A percentile compares a stretch with the other conserved stretches of the same genome.
These are phyloP conservation scores for Aspergillus cristatus DNA, from an alignment of 495 filamentous ascomycete genomes.

Conservation along the genomic window DNA sequence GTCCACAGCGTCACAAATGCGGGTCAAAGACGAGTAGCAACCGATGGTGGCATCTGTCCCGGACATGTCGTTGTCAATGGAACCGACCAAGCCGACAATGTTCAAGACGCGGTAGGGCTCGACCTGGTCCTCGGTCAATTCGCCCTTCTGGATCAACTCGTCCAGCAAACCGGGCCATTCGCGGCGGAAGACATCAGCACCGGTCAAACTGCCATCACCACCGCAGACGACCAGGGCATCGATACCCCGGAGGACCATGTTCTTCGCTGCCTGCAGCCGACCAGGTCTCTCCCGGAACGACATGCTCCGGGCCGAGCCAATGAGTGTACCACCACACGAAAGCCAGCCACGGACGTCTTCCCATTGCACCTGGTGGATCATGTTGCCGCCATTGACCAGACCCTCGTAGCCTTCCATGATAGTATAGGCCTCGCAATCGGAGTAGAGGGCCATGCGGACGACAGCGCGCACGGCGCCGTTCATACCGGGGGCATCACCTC, in stretches of 20 bases:
- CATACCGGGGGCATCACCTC: slow-evolving; percentile 97
- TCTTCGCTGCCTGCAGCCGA: slow-evolving; percentile 77
- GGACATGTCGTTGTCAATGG: slow-evolving; percentile 97
- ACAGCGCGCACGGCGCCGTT: slow-evolving; percentile 90
- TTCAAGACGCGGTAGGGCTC: slow-evolving; percentile 72
- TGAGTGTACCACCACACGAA: slow-evolving; percentile 91
- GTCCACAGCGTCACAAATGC: slow-evolving; percentile 92
- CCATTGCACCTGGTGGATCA: slow-evolving; percentile 85
- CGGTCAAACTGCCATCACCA: slow-evolving; percentile 94
- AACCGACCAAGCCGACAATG: slow-evolving; percentile 92
- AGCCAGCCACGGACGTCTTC: slow-evolving; percentile 92
- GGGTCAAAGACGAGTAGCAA: slow-evolving; percentile 82
- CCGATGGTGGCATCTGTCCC: slow-evolving; percentile 97
- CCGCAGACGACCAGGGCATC: slow-evolving; percentile 95
- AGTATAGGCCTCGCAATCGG: slow-evolving; percentile 78
- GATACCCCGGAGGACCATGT: slow-evolving; percentile 85
- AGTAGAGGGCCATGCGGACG: slow-evolving; percentile 81
- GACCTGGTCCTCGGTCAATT: slow-evolving; percentile 60
- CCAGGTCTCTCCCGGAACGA: slow-evolving; percentile 81
- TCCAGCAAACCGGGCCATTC: slow-evolving; percentile 85
- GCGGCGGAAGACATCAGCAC: slow-evolving; percentile 82
- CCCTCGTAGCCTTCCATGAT: slow-evolving; percentile 97
- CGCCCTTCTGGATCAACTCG: slow-evolving; percentile 64
- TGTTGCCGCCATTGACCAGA: slow-evolving; percentile 76
- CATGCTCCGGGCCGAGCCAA: slow-evolving; percentile 88